These are phyloP conservation scores for Centaurea solstitialis DNA, from an alignment of 129 eudicot genomes.

Conservation along the genomic window DNA sequence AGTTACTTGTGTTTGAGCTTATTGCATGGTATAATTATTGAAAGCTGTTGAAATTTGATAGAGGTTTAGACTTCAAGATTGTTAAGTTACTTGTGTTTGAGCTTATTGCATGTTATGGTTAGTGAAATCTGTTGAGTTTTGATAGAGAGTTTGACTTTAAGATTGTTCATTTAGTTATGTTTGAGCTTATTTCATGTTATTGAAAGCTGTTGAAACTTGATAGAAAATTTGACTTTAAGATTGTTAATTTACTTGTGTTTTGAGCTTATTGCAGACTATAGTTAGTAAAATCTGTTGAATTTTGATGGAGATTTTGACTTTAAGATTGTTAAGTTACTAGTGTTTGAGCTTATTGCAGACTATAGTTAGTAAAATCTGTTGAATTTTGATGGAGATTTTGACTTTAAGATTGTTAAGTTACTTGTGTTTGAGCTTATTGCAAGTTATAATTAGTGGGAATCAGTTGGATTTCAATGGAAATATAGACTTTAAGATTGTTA, in stretches of 20 bases:
- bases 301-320: too few relatives aligned
- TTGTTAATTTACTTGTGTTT: neutral
- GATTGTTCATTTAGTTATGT: neutral
- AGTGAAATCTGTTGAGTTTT: neutral
- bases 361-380: too few relatives aligned
- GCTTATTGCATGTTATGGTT: neutral
- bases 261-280: neutral
- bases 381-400: neutral
- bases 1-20: neutral
- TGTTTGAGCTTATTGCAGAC: too few relatives aligned
- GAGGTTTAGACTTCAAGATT: neutral
- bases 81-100: slow-evolving; percentile 12
- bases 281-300: neutral
- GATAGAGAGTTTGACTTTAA: too few relatives aligned
- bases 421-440: neutral
- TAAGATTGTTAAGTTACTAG: too few relatives aligned
- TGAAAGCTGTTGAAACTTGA: neutral
- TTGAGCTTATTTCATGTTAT: neutral
- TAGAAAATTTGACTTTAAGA: neutral
- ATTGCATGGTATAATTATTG: neutral
- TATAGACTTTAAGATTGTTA: neutral
- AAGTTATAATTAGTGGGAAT: neutral
- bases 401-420: neutral
- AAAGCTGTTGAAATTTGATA: too few relatives aligned
- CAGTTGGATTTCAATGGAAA: neutral